Base-by-base conservation (phyloP, 2,329 filamentous ascomycete genomes). In the Sclerotinia spermophila region DNA sequence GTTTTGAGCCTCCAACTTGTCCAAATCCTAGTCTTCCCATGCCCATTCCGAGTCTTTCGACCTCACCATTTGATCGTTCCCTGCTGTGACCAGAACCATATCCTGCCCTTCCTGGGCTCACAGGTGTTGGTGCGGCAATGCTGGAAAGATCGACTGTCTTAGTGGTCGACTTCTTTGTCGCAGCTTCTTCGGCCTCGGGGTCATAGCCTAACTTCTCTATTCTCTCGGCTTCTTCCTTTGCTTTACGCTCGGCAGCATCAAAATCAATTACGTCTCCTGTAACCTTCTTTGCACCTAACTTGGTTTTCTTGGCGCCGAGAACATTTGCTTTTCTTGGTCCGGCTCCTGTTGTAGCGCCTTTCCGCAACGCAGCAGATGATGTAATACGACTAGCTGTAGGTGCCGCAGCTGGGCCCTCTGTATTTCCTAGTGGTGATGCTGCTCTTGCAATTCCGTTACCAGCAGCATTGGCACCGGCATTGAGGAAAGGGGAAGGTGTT, bases 161-260 rank as follows among this genome's bases (percentile, higher is more conserved):
- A 6, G 78, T 74, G 30, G 78, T 75, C 64, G 77, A 73, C 75
- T 85, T 83, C 71, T 87, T 84, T 51, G 79, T 79, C 33, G 82
- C 81, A 74, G 82, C 80, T 35, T 82, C 82, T 81, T 97, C 95
- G 30, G 93, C 94, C 74, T 97, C 92, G 0, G 94, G 93, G 77
- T 99, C 94, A 78, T 99, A 99, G 53, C 96, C 96, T 33, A 99
- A 85, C 82, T 97, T 97, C 80, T 91, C 94, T 79, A 97, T 96
- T 75, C 96, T 90, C 81, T 98, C 96, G 3, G 94, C 96, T 82
- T 99, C 96, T 82, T 98, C 96, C 81, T 95, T 97, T 58, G 96
- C 96, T 83, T 96, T 97, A 82, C 92, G 93, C 85, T 99, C 96
- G 4, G 94, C 96, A 81, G 95, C 96, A 74, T 99, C 96, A 78